A percentile compares a stretch with the other conserved stretches of the same genome.
These are phyloP conservation scores for Metschnikowia drakensbergensis DNA, from an alignment of 805 yeast species.

Conservation along the genomic window DNA sequence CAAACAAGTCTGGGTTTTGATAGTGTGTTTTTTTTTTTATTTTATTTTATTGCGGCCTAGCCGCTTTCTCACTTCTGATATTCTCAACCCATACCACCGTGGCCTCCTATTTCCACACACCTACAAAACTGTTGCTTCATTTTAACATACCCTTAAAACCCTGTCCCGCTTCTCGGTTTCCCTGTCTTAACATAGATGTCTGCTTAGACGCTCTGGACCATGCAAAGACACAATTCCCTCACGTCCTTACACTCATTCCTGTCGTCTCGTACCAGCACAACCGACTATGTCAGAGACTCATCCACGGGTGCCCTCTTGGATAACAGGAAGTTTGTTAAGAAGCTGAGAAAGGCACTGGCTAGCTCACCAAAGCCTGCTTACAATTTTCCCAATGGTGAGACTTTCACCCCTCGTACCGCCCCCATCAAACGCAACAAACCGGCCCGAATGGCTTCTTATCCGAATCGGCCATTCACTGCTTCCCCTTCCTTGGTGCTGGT, in stretches of 20 bases:
- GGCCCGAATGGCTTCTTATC: constrained; percentile 20
- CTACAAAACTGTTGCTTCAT: too few relatives aligned
- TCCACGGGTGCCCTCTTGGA: constrained; percentile 39
- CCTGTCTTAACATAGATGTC: background rate
- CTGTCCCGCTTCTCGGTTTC: background rate
- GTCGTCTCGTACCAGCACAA: constrained; percentile 5
- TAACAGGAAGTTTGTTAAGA: constrained; percentile 36
- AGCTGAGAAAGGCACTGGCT: constrained; percentile 25
- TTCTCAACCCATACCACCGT: background rate
- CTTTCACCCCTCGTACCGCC: constrained; percentile 44
- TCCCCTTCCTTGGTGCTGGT: constrained; percentile 16
- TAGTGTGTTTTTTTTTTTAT: background rate
- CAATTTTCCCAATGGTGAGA: constrained; percentile 53
- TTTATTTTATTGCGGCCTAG: background rate
- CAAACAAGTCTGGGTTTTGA: background rate
- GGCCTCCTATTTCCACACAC: background rate
- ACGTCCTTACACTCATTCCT: constrained; percentile 7
- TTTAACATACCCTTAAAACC: too few relatives aligned
- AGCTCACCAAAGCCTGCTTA: constrained; percentile 22
- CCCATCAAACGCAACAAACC: constrained; percentile 42
- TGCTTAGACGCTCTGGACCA: background rate
- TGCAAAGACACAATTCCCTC: constrained; percentile 14
- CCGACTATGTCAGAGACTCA: constrained; percentile 13
- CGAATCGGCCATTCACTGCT: constrained; percentile 6
- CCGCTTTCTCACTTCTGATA: background rate